Evolutionary conservation across 192 early-diverging fungal genomes (phyloP).

Genomic region (Funneliformis geosporum): DNA sequence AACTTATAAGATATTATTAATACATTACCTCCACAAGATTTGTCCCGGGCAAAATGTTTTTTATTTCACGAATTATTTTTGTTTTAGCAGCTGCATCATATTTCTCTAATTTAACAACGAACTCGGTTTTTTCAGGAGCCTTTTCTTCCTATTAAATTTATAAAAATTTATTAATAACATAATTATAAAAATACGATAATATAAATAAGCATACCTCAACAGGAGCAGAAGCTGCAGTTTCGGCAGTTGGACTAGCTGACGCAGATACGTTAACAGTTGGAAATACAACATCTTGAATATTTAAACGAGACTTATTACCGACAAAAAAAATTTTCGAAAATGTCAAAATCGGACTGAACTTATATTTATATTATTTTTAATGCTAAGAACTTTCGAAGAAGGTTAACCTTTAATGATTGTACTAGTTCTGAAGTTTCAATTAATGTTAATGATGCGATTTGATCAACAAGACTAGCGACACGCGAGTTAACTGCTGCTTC

Average conservation of each 20-base stretch:
- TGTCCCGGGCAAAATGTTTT: slow-evolving; percentile 87
- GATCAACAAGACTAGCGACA: slow-evolving; percentile 82
- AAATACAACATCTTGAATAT: slow-evolving; percentile 91
- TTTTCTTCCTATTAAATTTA: slow-evolving; percentile 67
- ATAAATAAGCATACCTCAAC: slow-evolving; percentile 46
- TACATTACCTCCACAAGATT: slow-evolving; percentile 87
- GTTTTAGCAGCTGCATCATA: slow-evolving; percentile 93
- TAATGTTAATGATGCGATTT: slow-evolving; percentile 89
- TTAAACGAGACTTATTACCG: slow-evolving; percentile 68
- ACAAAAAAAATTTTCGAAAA: not conserved
- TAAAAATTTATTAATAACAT: not conserved
- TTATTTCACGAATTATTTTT: slow-evolving; percentile 98
- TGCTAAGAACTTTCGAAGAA: not conserved
- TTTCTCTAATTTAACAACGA: slow-evolving; percentile 95
- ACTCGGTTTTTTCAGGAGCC: slow-evolving; percentile 88
- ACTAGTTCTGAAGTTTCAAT: slow-evolving; percentile 93
- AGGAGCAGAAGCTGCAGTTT: slow-evolving; percentile 68
- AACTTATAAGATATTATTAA: not conserved
- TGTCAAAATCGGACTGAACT: too few species aligned
- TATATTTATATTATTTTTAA: not conserved
- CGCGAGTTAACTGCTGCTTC: slow-evolving; percentile 62
- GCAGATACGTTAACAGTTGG: slow-evolving; percentile 72
- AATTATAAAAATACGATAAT: slow-evolving; percentile 1
- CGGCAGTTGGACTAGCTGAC: slow-evolving; percentile 56
- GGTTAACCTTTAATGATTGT: slow-evolving; percentile 78